phyloP scores from a whole-genome alignment of 495 filamentous ascomycete genomes.

The Glonium stellatum region DNA sequence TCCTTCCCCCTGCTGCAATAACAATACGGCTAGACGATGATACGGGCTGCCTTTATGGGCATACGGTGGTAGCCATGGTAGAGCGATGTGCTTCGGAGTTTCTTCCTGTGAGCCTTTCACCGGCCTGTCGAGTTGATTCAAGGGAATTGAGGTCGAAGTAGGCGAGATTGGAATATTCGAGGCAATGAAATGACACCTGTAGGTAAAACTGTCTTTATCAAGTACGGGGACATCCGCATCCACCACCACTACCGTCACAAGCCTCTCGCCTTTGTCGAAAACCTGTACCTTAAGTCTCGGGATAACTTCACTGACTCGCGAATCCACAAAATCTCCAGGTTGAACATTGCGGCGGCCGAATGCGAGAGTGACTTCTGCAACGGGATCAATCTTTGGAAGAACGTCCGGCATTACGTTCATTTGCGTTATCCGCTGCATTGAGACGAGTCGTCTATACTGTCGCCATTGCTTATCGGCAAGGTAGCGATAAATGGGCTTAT shows the following conservation, averaged over 20 bases:
- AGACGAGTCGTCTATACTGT: slow-evolving; percentile 62
- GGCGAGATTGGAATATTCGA: slow-evolving; percentile 57
- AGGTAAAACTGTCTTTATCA: slow-evolving; percentile 67
- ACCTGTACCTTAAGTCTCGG: slow-evolving; percentile 75
- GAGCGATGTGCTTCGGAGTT: slow-evolving; percentile 36
- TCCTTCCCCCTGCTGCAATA: slow-evolving; percentile 68
- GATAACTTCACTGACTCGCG: slow-evolving; percentile 56
- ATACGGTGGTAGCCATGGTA: slow-evolving; percentile 77
- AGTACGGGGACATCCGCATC: slow-evolving; percentile 85
- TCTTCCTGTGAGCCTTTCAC: slow-evolving; percentile 42
- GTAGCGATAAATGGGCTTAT: slow-evolving; percentile 90
- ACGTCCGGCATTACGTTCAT: slow-evolving; percentile 89
- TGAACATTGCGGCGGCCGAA: slow-evolving; percentile 61
- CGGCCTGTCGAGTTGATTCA: slow-evolving; percentile 46
- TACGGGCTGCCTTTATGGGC: slow-evolving; percentile 88
- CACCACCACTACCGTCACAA: slow-evolving; percentile 77
- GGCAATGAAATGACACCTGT: slow-evolving; percentile 79
- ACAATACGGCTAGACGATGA: slow-evolving; percentile 76
- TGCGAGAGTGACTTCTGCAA: slow-evolving; percentile 67
- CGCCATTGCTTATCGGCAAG: slow-evolving; percentile 85
- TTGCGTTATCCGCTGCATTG: slow-evolving; percentile 81
- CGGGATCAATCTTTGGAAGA: slow-evolving; percentile 74
- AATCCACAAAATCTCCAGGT: slow-evolving; percentile 73
- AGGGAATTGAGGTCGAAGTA: slow-evolving; percentile 45
- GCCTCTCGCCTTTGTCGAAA: slow-evolving; percentile 71